phyloP scores from a whole-genome alignment of 768 basidiomycete genomes.

The Lactifluus piperatus region DNA sequence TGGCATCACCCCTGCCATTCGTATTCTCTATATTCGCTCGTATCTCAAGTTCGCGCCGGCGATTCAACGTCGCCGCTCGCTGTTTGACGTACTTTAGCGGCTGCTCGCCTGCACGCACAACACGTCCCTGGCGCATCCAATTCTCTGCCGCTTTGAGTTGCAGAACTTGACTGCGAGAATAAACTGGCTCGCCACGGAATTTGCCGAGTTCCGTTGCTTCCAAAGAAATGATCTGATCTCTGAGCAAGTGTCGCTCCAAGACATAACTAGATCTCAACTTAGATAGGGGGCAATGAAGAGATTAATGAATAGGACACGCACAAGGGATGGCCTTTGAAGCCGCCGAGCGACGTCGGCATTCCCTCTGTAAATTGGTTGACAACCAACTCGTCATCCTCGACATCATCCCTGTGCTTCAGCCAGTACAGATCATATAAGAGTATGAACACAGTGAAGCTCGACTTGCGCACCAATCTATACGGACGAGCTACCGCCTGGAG shows the following conservation, averaged over 20 bases:
- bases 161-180: slow-evolving; percentile 76
- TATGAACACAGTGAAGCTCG: slow-evolving; percentile 18
- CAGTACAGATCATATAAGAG: slow-evolving; percentile 1
- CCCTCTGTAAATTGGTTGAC: slow-evolving; percentile 72
- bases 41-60: slow-evolving; percentile 63
- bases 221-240: slow-evolving; percentile 79
- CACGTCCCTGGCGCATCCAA: slow-evolving; percentile 86
- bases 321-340: slow-evolving; percentile 96
- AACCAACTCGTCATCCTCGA: slow-evolving; percentile 86
- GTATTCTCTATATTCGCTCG: slow-evolving; percentile 34
- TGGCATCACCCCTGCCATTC: slow-evolving; percentile 26
- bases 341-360: slow-evolving; percentile 85
- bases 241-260: slow-evolving; percentile 77
- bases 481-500: slow-evolving; percentile 56
- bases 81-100: slow-evolving; percentile 88
- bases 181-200: slow-evolving; percentile 91
- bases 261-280: slow-evolving; percentile 50
- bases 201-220: slow-evolving; percentile 68
- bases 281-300: not conserved
- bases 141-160: slow-evolving; percentile 85
- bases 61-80: slow-evolving; percentile 71
- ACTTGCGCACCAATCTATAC: slow-evolving; percentile 59
- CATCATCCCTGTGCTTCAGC: slow-evolving; percentile 76
- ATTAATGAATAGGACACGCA: slow-evolving; percentile 30
- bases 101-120: slow-evolving; percentile 62